Percentiles rank a stretch among this genome's conserved stretches.
Evolutionary conservation across 352 stramenopile genomes (phyloP).

Genomic region (Thalassiosira exigua): DNA sequence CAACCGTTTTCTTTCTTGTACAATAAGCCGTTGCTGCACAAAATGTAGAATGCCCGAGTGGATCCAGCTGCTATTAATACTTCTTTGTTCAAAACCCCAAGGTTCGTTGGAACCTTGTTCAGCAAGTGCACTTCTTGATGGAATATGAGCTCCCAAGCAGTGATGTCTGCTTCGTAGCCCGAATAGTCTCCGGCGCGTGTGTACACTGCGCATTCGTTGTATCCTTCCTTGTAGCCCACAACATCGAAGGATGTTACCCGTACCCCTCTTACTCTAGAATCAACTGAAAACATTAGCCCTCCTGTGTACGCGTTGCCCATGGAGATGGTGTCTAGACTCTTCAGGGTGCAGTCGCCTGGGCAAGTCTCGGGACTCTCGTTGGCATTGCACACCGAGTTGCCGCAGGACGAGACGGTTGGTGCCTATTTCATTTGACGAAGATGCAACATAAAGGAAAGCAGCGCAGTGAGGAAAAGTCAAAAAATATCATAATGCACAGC

Average conservation of each 20-base stretch:
- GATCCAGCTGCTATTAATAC: neutral
- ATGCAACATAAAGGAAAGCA: too few relatives aligned
- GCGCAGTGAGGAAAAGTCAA: too few relatives aligned
- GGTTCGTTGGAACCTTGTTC: neutral
- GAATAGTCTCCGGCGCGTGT: neutral
- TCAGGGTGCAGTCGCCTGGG: too few relatives aligned
- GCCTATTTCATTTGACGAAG: too few relatives aligned
- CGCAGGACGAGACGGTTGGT: too few relatives aligned
- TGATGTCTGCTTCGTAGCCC: neutral
- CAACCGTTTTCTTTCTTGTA: neutral
- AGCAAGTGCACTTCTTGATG: neutral
- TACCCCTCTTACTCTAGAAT: too few relatives aligned
- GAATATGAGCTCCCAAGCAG: neutral
- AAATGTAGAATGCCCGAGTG: neutral
- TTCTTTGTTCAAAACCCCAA: neutral
- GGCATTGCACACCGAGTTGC: too few relatives aligned
- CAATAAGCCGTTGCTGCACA: neutral
- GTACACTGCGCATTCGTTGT: neutral
- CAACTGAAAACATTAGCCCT: too few relatives aligned
- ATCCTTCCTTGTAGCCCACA: neutral
- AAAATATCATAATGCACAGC: too few relatives aligned
- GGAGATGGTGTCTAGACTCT: too few relatives aligned
- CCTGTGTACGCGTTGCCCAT: too few relatives aligned
- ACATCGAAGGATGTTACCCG: neutral
- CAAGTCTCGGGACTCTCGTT: too few relatives aligned